Evolutionary conservation across 345 rosid genomes (phyloP), one percentile per base, ranked within the genome.

Genomic region (Sisymbrium irio): DNA sequence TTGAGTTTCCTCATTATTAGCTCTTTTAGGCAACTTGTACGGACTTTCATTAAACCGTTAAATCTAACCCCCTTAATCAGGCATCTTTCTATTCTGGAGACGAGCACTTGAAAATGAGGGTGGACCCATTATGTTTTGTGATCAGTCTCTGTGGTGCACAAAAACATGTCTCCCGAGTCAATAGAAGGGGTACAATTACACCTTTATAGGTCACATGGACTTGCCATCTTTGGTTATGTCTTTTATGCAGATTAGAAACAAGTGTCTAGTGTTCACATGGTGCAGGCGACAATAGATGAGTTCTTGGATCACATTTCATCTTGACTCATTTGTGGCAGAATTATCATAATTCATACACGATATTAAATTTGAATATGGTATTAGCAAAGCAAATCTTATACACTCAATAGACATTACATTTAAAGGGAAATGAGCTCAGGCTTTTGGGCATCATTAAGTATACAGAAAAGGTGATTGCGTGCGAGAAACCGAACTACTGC

Each of bases 391-490:
- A 76, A 62, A 54, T 15, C 0, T 15, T 32, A 53, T 36, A 6
- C 65, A 76, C 59, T 69, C 70, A 27, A 14, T 53, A 62, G 4
- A 69, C 37, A 76, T 46, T 60, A 76, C 75, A 69, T 44, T 57
- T 22, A 67, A 76, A 69, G 12, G 7, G 5, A 54, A 54, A 62
- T 1, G 70, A 62, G 18, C 30, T 62, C 9, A 57, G 4, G 15
- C 36, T 44, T 20, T 55, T 51, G 7, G n/a, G 69, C 36, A 49
- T 76, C 50, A 85, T 54, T 81, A 76, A 65, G 72, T 81, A 71
- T 77, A 82, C 75, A 84, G 54, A 53, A 77, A 79, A 59, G 84
- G 74, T 0, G 86, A 77, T 47, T 68, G 80, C 28, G 85, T 75
- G 42, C 53, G 62, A 15, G 87, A 77, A 53, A 72, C 73, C 12